Evolutionary conservation across 148 eudicot species (phyloP), one percentile per base, ranked within the genome.

Genomic region (Pouteria glomerata): DNA sequence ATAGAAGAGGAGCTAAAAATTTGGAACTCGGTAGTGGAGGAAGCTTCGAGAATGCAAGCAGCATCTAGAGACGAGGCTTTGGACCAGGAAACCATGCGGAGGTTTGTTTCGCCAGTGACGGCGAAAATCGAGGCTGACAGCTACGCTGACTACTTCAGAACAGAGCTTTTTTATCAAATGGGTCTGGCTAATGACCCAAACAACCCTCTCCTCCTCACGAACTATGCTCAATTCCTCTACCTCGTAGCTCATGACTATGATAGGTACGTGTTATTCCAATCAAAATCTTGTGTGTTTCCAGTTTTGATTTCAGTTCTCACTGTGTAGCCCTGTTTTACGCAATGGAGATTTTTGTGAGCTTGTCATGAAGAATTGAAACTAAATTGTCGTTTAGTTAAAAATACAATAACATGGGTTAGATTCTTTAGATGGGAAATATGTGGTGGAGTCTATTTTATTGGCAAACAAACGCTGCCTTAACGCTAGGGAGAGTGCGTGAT

Each of bases 191-290:
- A 82, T 19, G 96, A 96, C 59, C 97, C 97, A 29, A 60, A 72
- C 7, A 96, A 86, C 48, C 73, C 86, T 12, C 80, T 96, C 31
- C 79, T 96, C 29, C 87, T 92, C 12, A 85, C 90, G 3, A 96
- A 96, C 68, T 96, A 80, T 53, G 99, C 99, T 51, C 97, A 96
- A 72, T 96, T 96, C 53, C 89, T 96, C 62, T 91, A 84, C 85
- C 75, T 88, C n/a, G 90, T 92, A 16, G 85, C 74, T 37, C 92
- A 67, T n/a, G 99, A 92, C 63, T 85, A 61, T 41, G 87, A 90
- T 84, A 90, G 97, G 99, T 96, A 89, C 45, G 39, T 29, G 33
- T 63, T 47, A 16, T 44, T 63, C 14, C 37, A 2, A 2, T 55
- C 37, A 34, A 35, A 39, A 0, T 19, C 37, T 18, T 56, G 0